phyloP scores from a whole-genome alignment of 495 filamentous ascomycete genomes.

The Opeltia flavorubescens region DNA sequence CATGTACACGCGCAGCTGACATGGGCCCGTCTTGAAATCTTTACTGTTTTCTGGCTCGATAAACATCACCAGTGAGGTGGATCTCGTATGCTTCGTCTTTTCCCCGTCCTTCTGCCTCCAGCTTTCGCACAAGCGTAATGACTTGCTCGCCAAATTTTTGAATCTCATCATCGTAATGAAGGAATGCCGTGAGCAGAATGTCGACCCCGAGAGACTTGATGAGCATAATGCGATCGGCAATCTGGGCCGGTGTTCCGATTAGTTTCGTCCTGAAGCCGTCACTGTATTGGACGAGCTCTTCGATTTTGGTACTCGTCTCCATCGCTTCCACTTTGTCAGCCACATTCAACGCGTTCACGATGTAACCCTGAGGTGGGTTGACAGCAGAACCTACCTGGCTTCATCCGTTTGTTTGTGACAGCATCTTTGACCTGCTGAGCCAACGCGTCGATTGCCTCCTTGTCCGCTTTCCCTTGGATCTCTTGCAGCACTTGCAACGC shows the following conservation, averaged over 20 bases:
- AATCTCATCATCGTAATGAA: slow-evolving; percentile 35
- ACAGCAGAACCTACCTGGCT: no score
- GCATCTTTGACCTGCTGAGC: slow-evolving; percentile 29
- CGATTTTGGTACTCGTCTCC: slow-evolving; percentile 32
- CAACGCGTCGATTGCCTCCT: slow-evolving; percentile 32
- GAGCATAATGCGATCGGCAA: slow-evolving; percentile 31
- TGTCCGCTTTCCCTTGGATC: slow-evolving; percentile 35
- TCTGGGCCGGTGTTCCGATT: slow-evolving; percentile 34
- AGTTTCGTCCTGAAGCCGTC: slow-evolving; percentile 38
- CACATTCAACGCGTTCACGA: no score
- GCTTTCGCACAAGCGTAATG: slow-evolving; percentile 25
- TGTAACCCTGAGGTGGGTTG: no score
- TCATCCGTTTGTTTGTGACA: no score
- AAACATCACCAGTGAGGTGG: slow-evolving; percentile 26
- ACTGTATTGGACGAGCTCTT: slow-evolving; percentile 36
- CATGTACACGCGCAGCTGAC: no score
- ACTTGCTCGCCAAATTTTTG: slow-evolving; percentile 31
- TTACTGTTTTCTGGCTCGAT: slow-evolving; percentile 16
- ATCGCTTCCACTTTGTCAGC: slow-evolving; percentile 30
- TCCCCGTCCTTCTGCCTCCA: slow-evolving; percentile 29
- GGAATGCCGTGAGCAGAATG: slow-evolving; percentile 27
- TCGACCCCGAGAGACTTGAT: slow-evolving; percentile 32
- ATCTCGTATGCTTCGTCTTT: slow-evolving; percentile 30
- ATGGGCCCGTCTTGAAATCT: no score
- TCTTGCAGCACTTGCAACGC: slow-evolving; percentile 28